A percentile compares a stretch with the other conserved stretches of the same genome.
phyloP scores from a whole-genome alignment of 2,329 filamentous ascomycete genomes.

The Dryadomyces quercus-mongolicae region DNA sequence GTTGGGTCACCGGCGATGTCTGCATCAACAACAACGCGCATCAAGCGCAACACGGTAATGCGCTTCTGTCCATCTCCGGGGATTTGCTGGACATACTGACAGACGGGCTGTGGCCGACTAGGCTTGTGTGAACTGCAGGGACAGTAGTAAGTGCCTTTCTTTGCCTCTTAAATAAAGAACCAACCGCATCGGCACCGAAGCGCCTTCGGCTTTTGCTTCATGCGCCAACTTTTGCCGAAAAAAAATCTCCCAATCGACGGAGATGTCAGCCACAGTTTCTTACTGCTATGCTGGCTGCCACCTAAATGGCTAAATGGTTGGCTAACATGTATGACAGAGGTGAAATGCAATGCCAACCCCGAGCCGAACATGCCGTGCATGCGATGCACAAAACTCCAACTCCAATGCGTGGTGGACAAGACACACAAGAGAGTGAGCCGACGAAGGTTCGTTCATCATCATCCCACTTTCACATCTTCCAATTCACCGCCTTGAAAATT shows the following conservation, averaged over 20 bases:
- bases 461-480: neutral
- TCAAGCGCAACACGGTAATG: slow-evolving; percentile 15
- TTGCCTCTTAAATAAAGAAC: neutral
- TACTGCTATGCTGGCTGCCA: neutral
- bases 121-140: slow-evolving; percentile 15
- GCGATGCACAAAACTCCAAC: slow-evolving; percentile 12
- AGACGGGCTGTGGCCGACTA: neutral
- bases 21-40: slow-evolving; percentile 9
- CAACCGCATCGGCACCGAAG: slow-evolving; percentile 10
- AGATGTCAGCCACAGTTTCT: neutral
- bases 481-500: neutral
- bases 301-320: neutral
- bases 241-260: neutral
- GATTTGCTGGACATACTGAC: neutral
- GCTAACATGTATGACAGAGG: slow-evolving; percentile 7
- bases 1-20: slow-evolving; percentile 5
- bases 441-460: slow-evolving; percentile 8
- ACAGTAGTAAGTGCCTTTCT: slow-evolving; percentile 12
- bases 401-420: slow-evolving; percentile 13
- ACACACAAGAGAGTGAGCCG: slow-evolving; percentile 13
- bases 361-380: slow-evolving; percentile 11
- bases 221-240: neutral
- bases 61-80: neutral
- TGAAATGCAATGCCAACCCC: slow-evolving; percentile 13
- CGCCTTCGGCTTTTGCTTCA: slow-evolving; percentile 2